These are phyloP conservation scores for Tubosaeta sp. DNA, from an alignment of 768 basidiomycete genomes.

Conservation along the genomic window DNA sequence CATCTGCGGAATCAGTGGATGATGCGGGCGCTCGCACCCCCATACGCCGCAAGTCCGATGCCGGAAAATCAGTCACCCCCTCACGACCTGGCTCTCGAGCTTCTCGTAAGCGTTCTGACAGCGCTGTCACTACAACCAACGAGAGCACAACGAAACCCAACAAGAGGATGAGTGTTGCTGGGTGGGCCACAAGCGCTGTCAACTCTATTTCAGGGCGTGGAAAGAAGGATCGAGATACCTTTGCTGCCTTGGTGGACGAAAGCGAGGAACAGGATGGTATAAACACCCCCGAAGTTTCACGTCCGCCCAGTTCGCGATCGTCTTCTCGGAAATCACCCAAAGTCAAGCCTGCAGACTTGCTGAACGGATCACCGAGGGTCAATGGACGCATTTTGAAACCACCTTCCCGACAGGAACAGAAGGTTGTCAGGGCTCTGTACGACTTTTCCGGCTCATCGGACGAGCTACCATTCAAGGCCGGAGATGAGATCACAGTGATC, in stretches of 20 bases:
- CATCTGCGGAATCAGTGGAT: constrained; percentile 36
- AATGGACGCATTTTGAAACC: constrained; percentile 46
- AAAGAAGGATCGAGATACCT: constrained; percentile 59
- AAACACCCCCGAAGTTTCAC: constrained; percentile 26
- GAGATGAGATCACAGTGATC: constrained; percentile 71
- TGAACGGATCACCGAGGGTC: constrained; percentile 23
- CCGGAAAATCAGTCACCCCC: constrained; percentile 39
- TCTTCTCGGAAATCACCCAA: constrained; percentile 27
- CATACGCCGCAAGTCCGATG: constrained; percentile 40
- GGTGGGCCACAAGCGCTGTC: constrained; percentile 66
- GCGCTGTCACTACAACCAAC: constrained; percentile 39
- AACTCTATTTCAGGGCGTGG: constrained; percentile 54
- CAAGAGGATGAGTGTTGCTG: constrained; percentile 35
- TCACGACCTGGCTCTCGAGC: constrained; percentile 57
- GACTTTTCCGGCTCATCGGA: constrained; percentile 74
- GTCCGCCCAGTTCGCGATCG: constrained; percentile 35
- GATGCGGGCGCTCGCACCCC: constrained; percentile 20
- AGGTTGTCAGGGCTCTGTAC: constrained; percentile 63
- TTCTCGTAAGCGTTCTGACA: constrained; percentile 65
- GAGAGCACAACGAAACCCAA: constrained; percentile 33
- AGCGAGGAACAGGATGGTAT: constrained; percentile 28
- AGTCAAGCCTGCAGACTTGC: constrained; percentile 20
- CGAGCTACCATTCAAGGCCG: constrained; percentile 71
- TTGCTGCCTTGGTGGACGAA: constrained; percentile 51
- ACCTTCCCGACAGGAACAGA: constrained; percentile 45